A percentile compares a stretch with the other conserved stretches of the same genome.
phyloP scores from a whole-genome alignment of 169 alveolate genomes.

The Neospora caninum region DNA sequence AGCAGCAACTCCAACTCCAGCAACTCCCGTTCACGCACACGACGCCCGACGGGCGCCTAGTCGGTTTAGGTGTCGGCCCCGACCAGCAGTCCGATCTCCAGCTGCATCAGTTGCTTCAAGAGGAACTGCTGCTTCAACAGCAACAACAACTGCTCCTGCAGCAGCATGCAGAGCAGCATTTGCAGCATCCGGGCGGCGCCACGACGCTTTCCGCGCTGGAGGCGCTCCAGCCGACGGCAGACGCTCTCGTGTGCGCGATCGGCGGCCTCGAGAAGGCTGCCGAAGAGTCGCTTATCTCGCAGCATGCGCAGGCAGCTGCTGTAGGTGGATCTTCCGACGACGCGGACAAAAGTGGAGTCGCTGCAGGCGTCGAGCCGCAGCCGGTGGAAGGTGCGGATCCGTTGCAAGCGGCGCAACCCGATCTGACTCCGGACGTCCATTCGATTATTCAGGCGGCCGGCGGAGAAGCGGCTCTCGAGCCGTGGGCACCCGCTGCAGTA shows the following conservation, averaged over 20 bases:
- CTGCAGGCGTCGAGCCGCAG: background rate
- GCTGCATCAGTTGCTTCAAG: conserved; percentile 46
- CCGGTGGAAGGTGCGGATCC: background rate
- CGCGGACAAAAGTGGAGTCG: background rate
- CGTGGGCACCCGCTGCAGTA: background rate
- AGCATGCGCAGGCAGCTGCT: background rate
- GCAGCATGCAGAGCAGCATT: conserved; percentile 44
- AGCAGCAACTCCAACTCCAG: conserved; percentile 22
- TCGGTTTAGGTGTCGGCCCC: conserved; percentile 5
- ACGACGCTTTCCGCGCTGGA: background rate
- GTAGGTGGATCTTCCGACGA: background rate
- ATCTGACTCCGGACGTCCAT: background rate
- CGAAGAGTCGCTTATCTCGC: background rate
- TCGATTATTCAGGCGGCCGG: background rate
- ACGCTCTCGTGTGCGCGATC: background rate
- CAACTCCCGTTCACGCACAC: conserved; percentile 24
- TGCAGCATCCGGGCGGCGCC: conserved; percentile 2
- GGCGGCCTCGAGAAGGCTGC: conserved; percentile 4
- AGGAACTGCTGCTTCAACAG: conserved; percentile 44
- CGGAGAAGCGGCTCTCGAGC: background rate
- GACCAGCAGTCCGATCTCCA: conserved; percentile 28
- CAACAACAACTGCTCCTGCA: conserved; percentile 44
- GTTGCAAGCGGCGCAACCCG: background rate
- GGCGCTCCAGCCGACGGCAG: background rate
- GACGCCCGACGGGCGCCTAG: background rate